These are phyloP conservation scores for Batkoa obscura DNA, from an alignment of 371 early-diverging fungal species.

Conservation along the genomic window DNA sequence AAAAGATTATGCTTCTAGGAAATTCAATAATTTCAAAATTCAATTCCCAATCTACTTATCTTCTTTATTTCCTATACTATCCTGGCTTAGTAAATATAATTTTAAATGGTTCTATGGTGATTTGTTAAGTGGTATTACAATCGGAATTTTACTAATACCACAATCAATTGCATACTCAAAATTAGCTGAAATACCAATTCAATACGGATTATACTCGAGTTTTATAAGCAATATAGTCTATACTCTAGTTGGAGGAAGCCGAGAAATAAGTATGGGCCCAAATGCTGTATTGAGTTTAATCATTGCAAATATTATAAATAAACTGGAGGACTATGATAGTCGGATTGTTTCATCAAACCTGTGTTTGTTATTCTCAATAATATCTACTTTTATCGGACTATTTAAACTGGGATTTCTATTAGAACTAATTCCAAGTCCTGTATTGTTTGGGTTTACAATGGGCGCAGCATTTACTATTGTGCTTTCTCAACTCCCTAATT, in stretches of 20 bases:
- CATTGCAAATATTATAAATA: slow-evolving; percentile 13
- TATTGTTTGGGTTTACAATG: slow-evolving; percentile 49
- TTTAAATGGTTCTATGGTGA: slow-evolving; percentile 58
- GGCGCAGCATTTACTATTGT: slow-evolving; percentile 60
- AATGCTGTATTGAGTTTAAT: slow-evolving; percentile 72
- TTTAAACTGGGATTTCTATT: slow-evolving; percentile 65
- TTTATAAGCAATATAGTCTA: slow-evolving; percentile 53
- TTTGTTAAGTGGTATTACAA: slow-evolving; percentile 66
- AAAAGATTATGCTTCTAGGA: no score
- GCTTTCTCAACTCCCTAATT: slow-evolving; percentile 42
- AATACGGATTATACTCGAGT: slow-evolving; percentile 75
- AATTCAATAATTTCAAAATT: neutral
- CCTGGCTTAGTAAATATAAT: slow-evolving; percentile 19
- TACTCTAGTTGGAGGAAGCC: slow-evolving; percentile 59
- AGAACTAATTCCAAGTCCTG: slow-evolving; percentile 70
- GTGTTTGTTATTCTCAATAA: slow-evolving; percentile 19
- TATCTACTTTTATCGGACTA: slow-evolving; percentile 47
- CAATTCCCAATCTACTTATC: neutral
- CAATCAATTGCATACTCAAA: slow-evolving; percentile 76
- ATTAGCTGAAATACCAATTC: slow-evolving; percentile 55
- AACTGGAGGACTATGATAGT: neutral
- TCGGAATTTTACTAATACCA: slow-evolving; percentile 68
- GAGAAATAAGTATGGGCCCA: slow-evolving; percentile 74
- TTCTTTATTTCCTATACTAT: neutral
- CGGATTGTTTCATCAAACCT: neutral